Conservation (phyloP, 495 filamentous ascomycete species). For the Podospora fimiseda region DNA sequence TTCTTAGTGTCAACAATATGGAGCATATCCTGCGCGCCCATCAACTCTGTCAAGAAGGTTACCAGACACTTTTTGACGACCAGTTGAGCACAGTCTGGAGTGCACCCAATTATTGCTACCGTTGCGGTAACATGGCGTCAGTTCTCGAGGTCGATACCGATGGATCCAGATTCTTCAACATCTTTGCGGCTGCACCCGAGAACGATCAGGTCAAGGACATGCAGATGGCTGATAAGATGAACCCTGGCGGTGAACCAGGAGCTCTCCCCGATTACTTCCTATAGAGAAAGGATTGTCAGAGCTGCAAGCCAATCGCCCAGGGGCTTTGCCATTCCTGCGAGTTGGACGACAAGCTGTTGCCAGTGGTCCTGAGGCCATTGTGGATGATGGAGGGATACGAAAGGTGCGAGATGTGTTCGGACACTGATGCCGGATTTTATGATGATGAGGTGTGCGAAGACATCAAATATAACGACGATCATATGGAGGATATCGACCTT, state of each 20-base stretch:
- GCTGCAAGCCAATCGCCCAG: too few relatives aligned
- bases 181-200: conserved; percentile 93
- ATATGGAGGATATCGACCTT: too few relatives aligned
- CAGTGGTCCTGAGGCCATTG: too few relatives aligned
- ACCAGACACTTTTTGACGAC: conserved; percentile 92
- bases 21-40: conserved; percentile 93
- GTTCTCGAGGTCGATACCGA: conserved; percentile 91
- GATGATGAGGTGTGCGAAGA: too few relatives aligned
- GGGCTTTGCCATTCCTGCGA: too few relatives aligned
- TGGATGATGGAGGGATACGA: too few relatives aligned
- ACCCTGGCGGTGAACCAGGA: conserved; percentile 44
- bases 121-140: conserved; percentile 94
- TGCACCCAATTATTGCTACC: conserved; percentile 93
- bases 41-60: conserved; percentile 95
- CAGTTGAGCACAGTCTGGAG: conserved; percentile 94
- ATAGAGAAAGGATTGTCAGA: conserved; percentile 5
- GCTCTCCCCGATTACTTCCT: conserved; percentile 53
- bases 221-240: conserved; percentile 48
- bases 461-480: too few relatives aligned
- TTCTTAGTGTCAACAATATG: conserved; percentile 94
- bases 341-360: too few relatives aligned
- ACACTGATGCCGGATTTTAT: too few relatives aligned
- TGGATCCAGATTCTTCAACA: conserved; percentile 90
- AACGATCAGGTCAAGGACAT: conserved; percentile 87
- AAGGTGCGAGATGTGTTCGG: too few relatives aligned